phyloP scores from a whole-genome alignment of 805 yeast species.

The Yueomyces sinensis region DNA sequence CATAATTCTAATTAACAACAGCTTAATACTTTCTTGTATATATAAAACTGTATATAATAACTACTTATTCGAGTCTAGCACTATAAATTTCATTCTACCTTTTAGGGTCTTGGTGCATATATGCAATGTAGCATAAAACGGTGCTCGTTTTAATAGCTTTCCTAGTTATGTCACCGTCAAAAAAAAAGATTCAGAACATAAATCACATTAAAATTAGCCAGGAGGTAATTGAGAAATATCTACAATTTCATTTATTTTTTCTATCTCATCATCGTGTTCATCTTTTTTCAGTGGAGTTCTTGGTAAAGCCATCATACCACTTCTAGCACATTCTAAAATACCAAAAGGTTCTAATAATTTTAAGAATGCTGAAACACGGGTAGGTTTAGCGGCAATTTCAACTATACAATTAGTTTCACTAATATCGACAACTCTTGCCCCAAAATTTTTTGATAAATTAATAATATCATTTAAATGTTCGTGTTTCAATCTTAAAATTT shows the following conservation, averaged over 20 bases:
- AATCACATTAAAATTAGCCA: slow-evolving; percentile 64
- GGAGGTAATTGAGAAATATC: slow-evolving; percentile 91
- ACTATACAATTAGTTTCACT: slow-evolving; percentile 89
- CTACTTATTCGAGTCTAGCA: too few species aligned
- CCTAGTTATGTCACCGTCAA: too few species aligned
- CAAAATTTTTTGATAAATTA: slow-evolving; percentile 71
- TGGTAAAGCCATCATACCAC: slow-evolving; percentile 98
- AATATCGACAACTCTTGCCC: slow-evolving; percentile 86
- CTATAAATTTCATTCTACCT: too few species aligned
- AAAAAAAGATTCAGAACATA: too few species aligned
- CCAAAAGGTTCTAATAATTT: slow-evolving; percentile 92
- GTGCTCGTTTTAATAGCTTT: too few species aligned
- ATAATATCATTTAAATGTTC: slow-evolving; percentile 76
- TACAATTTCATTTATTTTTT: slow-evolving; percentile 45
- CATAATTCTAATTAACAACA: too few species aligned
- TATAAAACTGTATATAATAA: too few species aligned
- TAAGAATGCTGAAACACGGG: slow-evolving; percentile 74
- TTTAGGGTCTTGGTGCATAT: too few species aligned
- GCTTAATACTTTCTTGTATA: too few species aligned
- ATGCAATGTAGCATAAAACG: too few species aligned
- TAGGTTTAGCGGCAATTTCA: slow-evolving; percentile 89
- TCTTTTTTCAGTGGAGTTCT: slow-evolving; percentile 71
- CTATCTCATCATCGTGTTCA: slow-evolving; percentile 41
- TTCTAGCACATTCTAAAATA: slow-evolving; percentile 87
- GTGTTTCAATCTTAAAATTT: slow-evolving; percentile 89